Conservation (phyloP, 768 basidiomycete species). For the Cubamyces sp. region DNA sequence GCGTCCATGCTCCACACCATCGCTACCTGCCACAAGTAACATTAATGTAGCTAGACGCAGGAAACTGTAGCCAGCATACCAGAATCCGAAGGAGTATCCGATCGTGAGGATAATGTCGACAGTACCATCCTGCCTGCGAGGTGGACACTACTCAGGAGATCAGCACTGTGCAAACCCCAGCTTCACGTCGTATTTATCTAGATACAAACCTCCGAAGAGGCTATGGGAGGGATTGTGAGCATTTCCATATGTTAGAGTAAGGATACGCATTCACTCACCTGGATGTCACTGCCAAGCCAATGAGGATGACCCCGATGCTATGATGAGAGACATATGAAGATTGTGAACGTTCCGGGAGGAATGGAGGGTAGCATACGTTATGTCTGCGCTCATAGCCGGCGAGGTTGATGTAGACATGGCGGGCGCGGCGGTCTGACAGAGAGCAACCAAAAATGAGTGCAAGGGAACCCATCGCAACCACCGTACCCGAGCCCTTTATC, state of each 20-base stretch:
- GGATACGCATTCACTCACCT: not conserved
- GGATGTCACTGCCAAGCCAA: slow-evolving; percentile 1
- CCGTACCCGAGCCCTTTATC: too few relatives aligned
- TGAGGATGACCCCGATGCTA: slow-evolving; percentile 4
- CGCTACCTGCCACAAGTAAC: not conserved
- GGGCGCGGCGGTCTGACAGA: too few relatives aligned
- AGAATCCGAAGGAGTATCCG: not conserved
- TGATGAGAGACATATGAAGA: too few relatives aligned
- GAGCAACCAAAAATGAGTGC: too few relatives aligned
- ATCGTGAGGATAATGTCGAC: slow-evolving; percentile 6
- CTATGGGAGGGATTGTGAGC: not conserved
- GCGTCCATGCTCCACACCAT: not conserved
- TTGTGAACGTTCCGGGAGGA: too few relatives aligned
- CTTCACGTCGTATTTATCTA: not conserved
- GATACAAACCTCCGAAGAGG: slow-evolving; percentile 2
- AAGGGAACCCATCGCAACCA: too few relatives aligned
- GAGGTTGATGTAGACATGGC: too few relatives aligned
- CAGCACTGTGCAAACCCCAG: not conserved
- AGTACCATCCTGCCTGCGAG: slow-evolving; percentile 9
- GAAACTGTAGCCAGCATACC: not conserved
- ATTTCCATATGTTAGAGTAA: too few relatives aligned
- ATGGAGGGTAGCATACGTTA: too few relatives aligned
- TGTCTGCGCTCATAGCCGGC: too few relatives aligned
- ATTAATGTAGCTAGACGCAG: not conserved
- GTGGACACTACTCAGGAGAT: not conserved